These are phyloP conservation scores for Tulasnella sp. DNA, from an alignment of 768 basidiomycete species.

Conservation along the genomic window DNA sequence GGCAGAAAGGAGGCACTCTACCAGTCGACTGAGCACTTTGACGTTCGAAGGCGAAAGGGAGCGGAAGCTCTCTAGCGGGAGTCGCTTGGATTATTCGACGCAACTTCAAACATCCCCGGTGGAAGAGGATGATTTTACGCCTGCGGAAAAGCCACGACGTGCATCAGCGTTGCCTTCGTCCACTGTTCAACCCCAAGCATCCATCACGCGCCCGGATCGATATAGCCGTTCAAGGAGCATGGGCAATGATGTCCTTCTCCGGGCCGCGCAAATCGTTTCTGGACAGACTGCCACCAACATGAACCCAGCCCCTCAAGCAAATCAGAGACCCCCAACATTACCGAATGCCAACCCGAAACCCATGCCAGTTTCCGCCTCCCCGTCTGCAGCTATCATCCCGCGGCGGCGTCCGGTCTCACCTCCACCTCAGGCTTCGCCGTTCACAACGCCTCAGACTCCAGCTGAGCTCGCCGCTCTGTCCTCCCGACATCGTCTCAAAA, in stretches of 20 bases:
- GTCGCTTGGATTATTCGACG: background rate
- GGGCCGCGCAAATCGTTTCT: no score
- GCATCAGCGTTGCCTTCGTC: background rate
- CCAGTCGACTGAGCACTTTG: no score
- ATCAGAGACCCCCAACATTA: no score
- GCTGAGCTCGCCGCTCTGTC: conserved; percentile 81
- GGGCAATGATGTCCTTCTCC: no score
- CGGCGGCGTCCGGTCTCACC: conserved; percentile 16
- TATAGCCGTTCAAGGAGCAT: no score
- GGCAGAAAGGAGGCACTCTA: no score
- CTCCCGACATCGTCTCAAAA: conserved; percentile 75
- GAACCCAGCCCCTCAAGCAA: no score
- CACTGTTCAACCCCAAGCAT: background rate
- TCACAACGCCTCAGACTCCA: conserved; percentile 40
- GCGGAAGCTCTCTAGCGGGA: no score
- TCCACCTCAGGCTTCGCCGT: background rate
- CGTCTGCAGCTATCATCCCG: conserved; percentile 22
- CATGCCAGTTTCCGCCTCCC: conserved; percentile 39
- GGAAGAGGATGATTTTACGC: background rate
- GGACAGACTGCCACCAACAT: no score
- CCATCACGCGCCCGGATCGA: no score
- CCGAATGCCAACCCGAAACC: conserved; percentile 12
- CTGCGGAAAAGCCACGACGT: background rate
- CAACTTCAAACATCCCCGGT: background rate
- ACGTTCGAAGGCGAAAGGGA: no score